A percentile compares a stretch with the other conserved stretches of the same genome.
Evolutionary conservation across 345 rosid species (phyloP).

Genomic region (Erysimum cheiranthoides): DNA sequence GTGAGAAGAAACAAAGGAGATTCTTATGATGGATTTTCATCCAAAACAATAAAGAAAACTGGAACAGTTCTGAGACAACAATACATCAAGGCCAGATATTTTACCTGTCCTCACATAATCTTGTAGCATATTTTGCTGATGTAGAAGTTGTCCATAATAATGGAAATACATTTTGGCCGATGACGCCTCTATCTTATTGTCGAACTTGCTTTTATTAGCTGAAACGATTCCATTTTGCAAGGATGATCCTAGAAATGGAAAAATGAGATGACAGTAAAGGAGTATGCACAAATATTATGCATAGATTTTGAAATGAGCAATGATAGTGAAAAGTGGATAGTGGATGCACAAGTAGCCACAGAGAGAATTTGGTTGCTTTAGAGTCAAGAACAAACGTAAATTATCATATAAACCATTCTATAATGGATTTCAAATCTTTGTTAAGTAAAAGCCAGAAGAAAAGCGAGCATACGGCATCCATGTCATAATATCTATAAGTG

Average conservation of each 20-base stretch:
- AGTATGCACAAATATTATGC: constrained; percentile 27
- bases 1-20: background rate
- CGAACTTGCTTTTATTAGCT: constrained; percentile 75
- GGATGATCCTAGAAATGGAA: constrained; percentile 50
- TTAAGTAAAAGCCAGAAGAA: constrained; percentile 4
- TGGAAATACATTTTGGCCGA: constrained; percentile 99
- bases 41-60: background rate
- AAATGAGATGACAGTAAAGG: constrained; percentile 15
- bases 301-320: constrained; percentile 2
- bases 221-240: constrained; percentile 64
- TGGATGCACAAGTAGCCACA: constrained; percentile 16
- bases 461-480: background rate
- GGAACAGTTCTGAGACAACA: constrained; percentile 14
- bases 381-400: constrained; percentile 2
- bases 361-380: background rate
- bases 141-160: constrained; percentile 94
- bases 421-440: background rate
- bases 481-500: background rate
- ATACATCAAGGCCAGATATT: constrained; percentile 12
- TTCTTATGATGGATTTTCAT: constrained; percentile 17
- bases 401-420: background rate
- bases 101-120: constrained; percentile 99
- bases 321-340: background rate
- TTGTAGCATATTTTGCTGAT: constrained; percentile 98
- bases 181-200: constrained; percentile 82